phyloP scores from a whole-genome alignment of 805 yeast genomes.

The Saturnispora serradocipensis region DNA sequence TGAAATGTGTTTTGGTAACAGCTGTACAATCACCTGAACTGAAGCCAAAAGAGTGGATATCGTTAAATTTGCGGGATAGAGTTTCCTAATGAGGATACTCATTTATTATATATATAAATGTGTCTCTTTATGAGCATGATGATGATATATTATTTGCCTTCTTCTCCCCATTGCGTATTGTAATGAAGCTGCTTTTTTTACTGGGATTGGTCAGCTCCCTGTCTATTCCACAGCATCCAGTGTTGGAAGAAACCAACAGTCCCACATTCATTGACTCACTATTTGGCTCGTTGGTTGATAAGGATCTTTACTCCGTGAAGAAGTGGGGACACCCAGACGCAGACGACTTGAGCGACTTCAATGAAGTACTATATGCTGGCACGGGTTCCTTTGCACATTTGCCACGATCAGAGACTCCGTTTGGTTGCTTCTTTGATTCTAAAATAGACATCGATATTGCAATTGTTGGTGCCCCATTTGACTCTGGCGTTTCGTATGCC shows the following conservation, averaged over 20 bases:
- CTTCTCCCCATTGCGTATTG: background rate
- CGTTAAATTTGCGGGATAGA: background rate
- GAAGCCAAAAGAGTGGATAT: background rate
- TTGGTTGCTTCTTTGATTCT: constrained; percentile 36
- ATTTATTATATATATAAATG: background rate
- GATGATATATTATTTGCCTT: background rate
- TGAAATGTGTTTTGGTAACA: background rate
- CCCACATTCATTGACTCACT: background rate
- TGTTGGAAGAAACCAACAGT: background rate
- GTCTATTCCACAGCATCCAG: background rate
- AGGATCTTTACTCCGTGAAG: constrained; percentile 8
- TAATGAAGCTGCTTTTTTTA: background rate
- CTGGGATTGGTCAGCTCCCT: background rate
- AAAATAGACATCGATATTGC: constrained; percentile 39
- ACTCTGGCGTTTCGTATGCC: constrained; percentile 44
- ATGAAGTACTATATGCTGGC: constrained; percentile 34
- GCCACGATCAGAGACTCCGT: constrained; percentile 28
- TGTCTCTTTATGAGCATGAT: background rate
- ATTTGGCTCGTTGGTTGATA: background rate
- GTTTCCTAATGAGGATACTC: background rate
- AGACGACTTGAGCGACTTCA: constrained; percentile 30
- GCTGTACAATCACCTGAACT: background rate
- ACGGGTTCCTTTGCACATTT: constrained; percentile 48
- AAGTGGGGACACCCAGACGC: constrained; percentile 26
- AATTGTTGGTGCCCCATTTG: constrained; percentile 51